Evolutionary conservation across 2,329 filamentous ascomycete genomes (phyloP), one percentile per base, ranked within the genome.

Genomic region (Sporothrix inflata): DNA sequence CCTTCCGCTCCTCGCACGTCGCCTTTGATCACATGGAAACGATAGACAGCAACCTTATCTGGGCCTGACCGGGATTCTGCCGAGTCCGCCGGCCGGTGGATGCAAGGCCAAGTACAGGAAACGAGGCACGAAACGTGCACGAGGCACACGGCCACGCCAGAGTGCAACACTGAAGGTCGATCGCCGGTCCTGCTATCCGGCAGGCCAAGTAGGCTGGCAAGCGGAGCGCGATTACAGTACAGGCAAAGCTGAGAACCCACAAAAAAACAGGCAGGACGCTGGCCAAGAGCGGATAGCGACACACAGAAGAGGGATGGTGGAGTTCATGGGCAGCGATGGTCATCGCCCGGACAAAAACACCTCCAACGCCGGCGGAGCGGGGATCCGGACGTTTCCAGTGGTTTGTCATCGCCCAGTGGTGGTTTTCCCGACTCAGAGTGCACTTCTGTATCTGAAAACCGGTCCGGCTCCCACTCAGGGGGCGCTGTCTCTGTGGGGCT

Each of bases 101-200:
- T 24, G n/a, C 21, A 7, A 21, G 14, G 63, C 5, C 16, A 66
- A 14, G 24, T 8, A 5, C 21, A 49, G 7, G 42, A 16, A 34
- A n/a, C 24, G 14, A n/a, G 6, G 24, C 63, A 49, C 21, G 21
- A 47, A 47, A 30, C 11, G 61, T 27, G 42, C 63, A 67, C 42
- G 63, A 67, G 63, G 63, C 63, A 49, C 63, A 67, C 65, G 45
- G 42, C 40, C 9, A 38, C 8, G 19, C 45, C 9, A 34, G 65
- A 67, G 65, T 49, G 45, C 65, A 67, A 51, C 65, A 51, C 30
- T 51, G 65, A 38, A 49, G 42, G 63, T 30, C 40, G 42, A 24
- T 61, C 55, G 24, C 53, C 68, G 68, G 68, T 70, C 68, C 68
- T 70, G 30, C 55, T 61, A 63, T 38, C 68, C 68, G 68, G 40